phyloP scores from a whole-genome alignment of 75 land plant genomes.

The Picea glauca region DNA sequence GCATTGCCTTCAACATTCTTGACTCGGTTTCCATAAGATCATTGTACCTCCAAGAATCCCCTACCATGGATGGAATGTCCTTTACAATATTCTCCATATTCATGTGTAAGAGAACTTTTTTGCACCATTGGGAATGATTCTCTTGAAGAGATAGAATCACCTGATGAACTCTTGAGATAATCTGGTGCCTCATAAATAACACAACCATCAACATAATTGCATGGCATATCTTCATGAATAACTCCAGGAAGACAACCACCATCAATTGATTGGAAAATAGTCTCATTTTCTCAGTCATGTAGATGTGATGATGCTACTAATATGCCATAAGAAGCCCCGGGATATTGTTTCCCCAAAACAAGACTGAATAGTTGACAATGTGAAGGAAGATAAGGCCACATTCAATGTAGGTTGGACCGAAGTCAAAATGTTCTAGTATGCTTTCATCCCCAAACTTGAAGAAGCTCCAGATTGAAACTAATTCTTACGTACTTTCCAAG shows the following conservation, averaged over 20 bases:
- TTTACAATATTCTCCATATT: conserved; percentile 81
- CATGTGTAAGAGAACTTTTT: no score
- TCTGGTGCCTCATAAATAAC: conserved; percentile 92
- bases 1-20: conserved; percentile 75
- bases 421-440: no score
- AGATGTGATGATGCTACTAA: no score
- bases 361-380: no score
- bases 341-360: no score
- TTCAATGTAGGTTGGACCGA: no score
- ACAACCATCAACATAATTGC: conserved; percentile 76
- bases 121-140: conserved; percentile 40
- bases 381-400: no score
- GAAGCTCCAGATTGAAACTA: no score
- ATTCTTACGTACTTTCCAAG: no score
- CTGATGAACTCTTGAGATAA: conserved; percentile 53
- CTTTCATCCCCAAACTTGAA: no score
- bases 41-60: conserved; percentile 82
- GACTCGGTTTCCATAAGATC: conserved; percentile 98
- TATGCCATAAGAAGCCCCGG: no score
- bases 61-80: conserved; percentile 71
- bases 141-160: conserved; percentile 17
- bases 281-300: no score
- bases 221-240: conserved; percentile 80
- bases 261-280: conserved; percentile 69
- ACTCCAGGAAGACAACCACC: conserved; percentile 81